phyloP scores from a whole-genome alignment of 2,329 filamentous ascomycete species.

The Aspergillus pseudoglaucus region DNA sequence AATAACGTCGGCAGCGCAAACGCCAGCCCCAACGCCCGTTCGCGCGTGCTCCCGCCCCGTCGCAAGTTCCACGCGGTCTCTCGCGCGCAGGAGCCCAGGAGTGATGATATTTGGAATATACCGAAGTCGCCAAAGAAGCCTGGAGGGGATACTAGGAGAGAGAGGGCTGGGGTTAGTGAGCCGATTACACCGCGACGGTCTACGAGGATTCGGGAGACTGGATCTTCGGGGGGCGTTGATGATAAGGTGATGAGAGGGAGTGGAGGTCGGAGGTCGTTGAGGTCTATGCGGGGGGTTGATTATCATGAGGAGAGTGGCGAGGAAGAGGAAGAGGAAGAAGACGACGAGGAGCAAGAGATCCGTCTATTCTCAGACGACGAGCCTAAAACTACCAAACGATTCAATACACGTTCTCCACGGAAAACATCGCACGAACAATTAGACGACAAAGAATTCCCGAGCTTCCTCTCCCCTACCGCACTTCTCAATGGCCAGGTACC shows the following conservation, averaged over 20 bases:
- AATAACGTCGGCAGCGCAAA: conserved; percentile 13
- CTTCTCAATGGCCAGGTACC: background rate
- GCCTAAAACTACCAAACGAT: background rate
- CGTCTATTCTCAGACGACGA: conserved; percentile 1
- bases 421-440: background rate
- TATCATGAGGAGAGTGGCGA: background rate
- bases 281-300: background rate
- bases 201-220: conserved; percentile 1
- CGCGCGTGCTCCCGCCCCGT: conserved; percentile 1
- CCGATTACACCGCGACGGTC: conserved; percentile 10
- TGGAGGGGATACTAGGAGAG: background rate
- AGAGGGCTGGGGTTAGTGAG: background rate
- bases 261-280: background rate
- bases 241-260: background rate
- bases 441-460: background rate
- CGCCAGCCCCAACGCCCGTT: conserved; percentile 1
- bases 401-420: background rate
- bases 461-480: background rate
- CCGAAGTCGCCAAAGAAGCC: conserved; percentile 4
- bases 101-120: conserved; percentile 6
- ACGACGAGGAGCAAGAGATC: background rate
- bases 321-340: background rate
- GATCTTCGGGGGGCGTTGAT: background rate
- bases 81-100: background rate
- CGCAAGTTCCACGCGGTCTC: background rate